Evolutionary conservation across 768 basidiomycete genomes (phyloP), one percentile per base, ranked within the genome.

Genomic region (Panaeolus papilionaceus): DNA sequence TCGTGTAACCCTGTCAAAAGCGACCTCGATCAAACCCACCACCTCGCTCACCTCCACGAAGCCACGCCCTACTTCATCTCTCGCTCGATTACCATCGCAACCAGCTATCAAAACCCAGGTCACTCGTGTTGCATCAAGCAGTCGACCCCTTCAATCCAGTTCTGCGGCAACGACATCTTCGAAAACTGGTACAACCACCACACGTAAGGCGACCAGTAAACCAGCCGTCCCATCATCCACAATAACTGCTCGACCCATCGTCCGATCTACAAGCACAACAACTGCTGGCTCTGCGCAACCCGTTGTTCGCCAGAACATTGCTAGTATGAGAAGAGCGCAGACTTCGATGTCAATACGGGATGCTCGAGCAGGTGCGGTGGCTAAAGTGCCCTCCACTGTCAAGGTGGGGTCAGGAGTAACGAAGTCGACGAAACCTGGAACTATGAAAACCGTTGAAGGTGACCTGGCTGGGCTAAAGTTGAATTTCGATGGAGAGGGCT

Each of bases 241-340:
- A 1, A 8, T 11, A 5, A 3, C 54, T 1, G 28, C 28, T 1
- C 54, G 54, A 4, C 26, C 54, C 3, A 58, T 58, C n/a, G 54
- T 33, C 4, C 54, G 54, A 33, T 58, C 54, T 9, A 58, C 54
- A 4, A 58, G 54, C 14, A 33, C 54, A 4, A 58, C 54, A 37
- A 58, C 1, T 16, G 28, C 54, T 33, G 33, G 54, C 16, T 11
- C 54, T 16, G 7, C 54, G 14, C 54, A 58, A 37, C 54, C 54
- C 33, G 54, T 37, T 9, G 54, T 58, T 12, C 54, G 54, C 12
- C 54, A 58, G 28, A 58, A 58, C 14, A 28, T 58, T 12, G 28
- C 54, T 5, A 58, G 54, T 58, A 4, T 58, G 33, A 58, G 54
- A 37, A 28, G 54, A 58, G 54, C 54, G 9, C 54, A 58, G 54